A percentile compares a stretch with the other conserved stretches of the same genome.
These are phyloP conservation scores for Bipolaris zeicola DNA, from an alignment of 2,329 filamentous ascomycete genomes.

Conservation along the genomic window DNA sequence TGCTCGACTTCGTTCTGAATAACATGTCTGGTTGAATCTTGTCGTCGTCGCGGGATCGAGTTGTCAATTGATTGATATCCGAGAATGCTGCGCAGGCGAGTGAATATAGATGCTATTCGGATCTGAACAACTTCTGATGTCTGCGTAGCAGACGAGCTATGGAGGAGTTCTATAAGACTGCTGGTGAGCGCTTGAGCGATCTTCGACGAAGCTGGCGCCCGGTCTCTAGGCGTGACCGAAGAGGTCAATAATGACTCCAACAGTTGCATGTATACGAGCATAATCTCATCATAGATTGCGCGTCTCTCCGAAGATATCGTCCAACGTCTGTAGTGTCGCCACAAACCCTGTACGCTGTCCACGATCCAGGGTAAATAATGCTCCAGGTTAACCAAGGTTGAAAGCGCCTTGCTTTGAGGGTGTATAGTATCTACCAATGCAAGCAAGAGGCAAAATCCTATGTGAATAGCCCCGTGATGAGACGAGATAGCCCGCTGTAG, in stretches of 20 bases:
- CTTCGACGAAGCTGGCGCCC: slow-evolving; percentile 26
- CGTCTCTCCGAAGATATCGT: slow-evolving; percentile 14
- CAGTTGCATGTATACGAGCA: slow-evolving; percentile 30
- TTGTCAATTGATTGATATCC: not conserved
- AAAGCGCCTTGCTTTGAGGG: not conserved
- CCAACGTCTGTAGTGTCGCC: slow-evolving; percentile 34
- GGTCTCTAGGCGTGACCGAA: not conserved
- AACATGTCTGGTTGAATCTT: slow-evolving; percentile 7
- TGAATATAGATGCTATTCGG: slow-evolving; percentile 31
- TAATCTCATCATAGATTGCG: slow-evolving; percentile 26
- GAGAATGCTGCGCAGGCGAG: slow-evolving; percentile 23
- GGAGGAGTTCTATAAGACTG: slow-evolving; percentile 29
- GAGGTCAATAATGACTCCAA: slow-evolving; percentile 25
- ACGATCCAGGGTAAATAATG: slow-evolving; percentile 34
- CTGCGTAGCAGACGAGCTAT: slow-evolving; percentile 15
- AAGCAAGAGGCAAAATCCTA: slow-evolving; percentile 35
- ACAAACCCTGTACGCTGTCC: slow-evolving; percentile 33
- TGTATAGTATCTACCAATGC: slow-evolving; percentile 19
- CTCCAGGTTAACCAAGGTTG: slow-evolving; percentile 14
- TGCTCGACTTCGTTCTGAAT: slow-evolving; percentile 25
- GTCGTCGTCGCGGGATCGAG: not conserved
- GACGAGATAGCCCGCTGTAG: slow-evolving; percentile 43
- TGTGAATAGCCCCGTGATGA: slow-evolving; percentile 30
- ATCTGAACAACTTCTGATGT: slow-evolving; percentile 31
- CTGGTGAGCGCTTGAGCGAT: slow-evolving; percentile 24